Conservation (phyloP, 805 yeast genomes). For the Saccharomycopsis sp. region DNA sequence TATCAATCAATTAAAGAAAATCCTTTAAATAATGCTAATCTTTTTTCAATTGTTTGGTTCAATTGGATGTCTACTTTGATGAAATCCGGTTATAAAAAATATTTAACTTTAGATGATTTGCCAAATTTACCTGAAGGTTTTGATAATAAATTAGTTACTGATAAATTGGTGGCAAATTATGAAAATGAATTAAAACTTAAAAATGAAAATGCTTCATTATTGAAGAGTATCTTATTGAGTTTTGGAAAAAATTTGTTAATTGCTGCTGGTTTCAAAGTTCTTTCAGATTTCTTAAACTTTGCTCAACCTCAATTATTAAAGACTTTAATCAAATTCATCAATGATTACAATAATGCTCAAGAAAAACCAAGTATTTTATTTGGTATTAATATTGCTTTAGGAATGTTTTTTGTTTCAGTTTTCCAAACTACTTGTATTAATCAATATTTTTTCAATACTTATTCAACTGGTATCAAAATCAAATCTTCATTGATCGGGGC, state of each 20-base stretch:
- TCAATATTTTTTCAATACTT: slow-evolving; percentile 67
- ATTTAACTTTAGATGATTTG: slow-evolving; percentile 48
- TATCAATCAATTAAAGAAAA: slow-evolving; percentile 24
- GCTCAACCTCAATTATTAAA: slow-evolving; percentile 80
- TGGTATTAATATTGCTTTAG: slow-evolving; percentile 66
- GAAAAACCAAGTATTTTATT: slow-evolving; percentile 48
- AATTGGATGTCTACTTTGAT: slow-evolving; percentile 87
- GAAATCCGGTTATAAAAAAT: slow-evolving; percentile 61
- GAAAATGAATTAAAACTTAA: slow-evolving; percentile 30
- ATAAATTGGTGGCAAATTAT: slow-evolving; percentile 52
- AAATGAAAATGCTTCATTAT: slow-evolving; percentile 35
- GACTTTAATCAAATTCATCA: slow-evolving; percentile 53
- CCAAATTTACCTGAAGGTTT: slow-evolving; percentile 68
- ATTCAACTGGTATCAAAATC: slow-evolving; percentile 68
- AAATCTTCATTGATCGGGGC: slow-evolving; percentile 59
- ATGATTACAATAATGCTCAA: slow-evolving; percentile 34
- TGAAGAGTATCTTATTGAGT: slow-evolving; percentile 51
- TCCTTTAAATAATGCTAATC: slow-evolving; percentile 51
- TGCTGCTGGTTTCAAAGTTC: slow-evolving; percentile 32
- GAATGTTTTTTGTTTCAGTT: slow-evolving; percentile 70
- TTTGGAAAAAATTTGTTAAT: slow-evolving; percentile 61
- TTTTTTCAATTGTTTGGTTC: slow-evolving; percentile 70
- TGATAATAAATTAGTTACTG: slow-evolving; percentile 42
- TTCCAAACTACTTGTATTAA: slow-evolving; percentile 69
- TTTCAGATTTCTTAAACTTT: slow-evolving; percentile 71